phyloP scores from a whole-genome alignment of 2,329 filamentous ascomycete genomes.

The Ophiostoma triangulosporum region DNA sequence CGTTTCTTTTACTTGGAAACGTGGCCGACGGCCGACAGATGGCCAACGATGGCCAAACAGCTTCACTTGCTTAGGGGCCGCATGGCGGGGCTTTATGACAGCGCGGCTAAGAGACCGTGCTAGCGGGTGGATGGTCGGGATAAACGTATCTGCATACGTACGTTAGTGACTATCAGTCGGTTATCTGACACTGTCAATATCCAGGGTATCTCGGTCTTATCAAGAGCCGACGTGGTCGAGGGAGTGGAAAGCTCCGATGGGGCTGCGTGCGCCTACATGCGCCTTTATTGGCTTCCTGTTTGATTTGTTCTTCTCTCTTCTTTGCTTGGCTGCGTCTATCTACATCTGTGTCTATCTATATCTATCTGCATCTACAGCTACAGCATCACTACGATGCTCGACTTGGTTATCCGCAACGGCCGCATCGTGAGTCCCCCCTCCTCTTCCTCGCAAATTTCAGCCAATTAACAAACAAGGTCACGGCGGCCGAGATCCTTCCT shows the following conservation, averaged over 20 bases:
- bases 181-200: neutral
- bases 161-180: too few species aligned
- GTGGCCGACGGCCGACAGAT: neutral
- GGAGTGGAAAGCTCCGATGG: neutral
- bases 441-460: neutral
- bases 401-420: constrained; percentile 30
- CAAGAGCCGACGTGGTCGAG: neutral
- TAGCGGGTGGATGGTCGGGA: too few species aligned
- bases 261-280: neutral
- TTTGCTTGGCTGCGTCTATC: neutral
- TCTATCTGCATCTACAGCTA: neutral
- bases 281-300: neutral
- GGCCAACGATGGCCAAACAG: neutral
- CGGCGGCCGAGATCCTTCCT: constrained; percentile 24
- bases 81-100: neutral
- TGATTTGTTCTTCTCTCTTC: neutral
- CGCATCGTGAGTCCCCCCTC: constrained; percentile 22
- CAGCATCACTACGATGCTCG: constrained; percentile 15
- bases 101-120: too few species aligned
- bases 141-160: too few species aligned
- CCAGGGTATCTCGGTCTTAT: neutral
- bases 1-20: too few species aligned
- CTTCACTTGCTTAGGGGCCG: too few species aligned
- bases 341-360: too few species aligned
- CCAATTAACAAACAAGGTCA: constrained; percentile 11